phyloP scores from a whole-genome alignment of 441 rosid species.

The Arabidopsis hybrid region DNA sequence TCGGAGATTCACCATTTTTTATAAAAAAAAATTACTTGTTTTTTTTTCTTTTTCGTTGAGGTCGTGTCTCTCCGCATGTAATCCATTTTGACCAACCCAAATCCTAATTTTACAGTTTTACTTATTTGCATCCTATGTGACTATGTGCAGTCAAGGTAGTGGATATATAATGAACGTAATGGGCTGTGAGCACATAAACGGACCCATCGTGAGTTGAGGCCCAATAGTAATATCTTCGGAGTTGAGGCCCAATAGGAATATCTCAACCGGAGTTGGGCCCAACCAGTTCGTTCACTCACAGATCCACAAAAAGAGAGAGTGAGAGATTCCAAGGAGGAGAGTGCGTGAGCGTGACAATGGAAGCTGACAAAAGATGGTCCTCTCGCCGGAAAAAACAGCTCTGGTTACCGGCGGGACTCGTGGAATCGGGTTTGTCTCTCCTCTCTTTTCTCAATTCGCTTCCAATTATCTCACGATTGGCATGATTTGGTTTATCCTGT shows the following conservation, averaged over 20 bases:
- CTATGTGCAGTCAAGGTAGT: too few relatives aligned
- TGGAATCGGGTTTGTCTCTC: slow-evolving; percentile 63
- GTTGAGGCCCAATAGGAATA: slow-evolving; percentile 18
- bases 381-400: slow-evolving; percentile 64
- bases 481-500: background rate
- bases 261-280: background rate
- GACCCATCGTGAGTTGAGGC: slow-evolving; percentile 1
- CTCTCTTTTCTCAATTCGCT: slow-evolving; percentile 7
- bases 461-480: background rate
- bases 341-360: background rate
- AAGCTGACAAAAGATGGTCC: slow-evolving; percentile 51
- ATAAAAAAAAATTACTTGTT: too few relatives aligned
- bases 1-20: background rate
- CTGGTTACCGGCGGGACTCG: slow-evolving; percentile 82
- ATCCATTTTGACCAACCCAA: too few relatives aligned
- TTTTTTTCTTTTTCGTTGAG: background rate
- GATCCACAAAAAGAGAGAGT: background rate
- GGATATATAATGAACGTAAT: background rate
- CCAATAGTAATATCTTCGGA: background rate
- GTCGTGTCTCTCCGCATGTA: background rate
- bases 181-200: slow-evolving; percentile 1
- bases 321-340: slow-evolving; percentile 22
- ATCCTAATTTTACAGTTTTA: too few relatives aligned
- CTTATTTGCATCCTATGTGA: too few relatives aligned
- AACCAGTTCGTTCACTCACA: background rate